Evolutionary conservation across 2,329 filamentous ascomycete species (phyloP).

Genomic region (Harringtonia lauricola): DNA sequence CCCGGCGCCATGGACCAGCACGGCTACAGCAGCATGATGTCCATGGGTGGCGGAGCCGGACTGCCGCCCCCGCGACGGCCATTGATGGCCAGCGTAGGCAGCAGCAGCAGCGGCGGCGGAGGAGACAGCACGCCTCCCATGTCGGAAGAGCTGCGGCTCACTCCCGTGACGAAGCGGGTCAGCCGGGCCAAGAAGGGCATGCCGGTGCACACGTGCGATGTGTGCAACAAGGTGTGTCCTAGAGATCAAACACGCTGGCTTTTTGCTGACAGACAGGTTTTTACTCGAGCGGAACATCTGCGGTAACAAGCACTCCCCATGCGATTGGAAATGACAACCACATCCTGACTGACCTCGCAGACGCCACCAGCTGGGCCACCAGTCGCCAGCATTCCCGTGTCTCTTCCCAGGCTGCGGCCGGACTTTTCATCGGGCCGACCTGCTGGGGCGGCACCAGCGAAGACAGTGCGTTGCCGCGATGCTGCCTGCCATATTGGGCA

Average conservation of each 20-base stretch:
- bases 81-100: neutral
- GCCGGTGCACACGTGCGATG: conserved; percentile 9
- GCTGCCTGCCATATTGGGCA: neutral
- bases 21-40: neutral
- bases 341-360: conserved; percentile 3
- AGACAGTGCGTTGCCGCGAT: conserved; percentile 31
- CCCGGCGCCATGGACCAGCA: neutral
- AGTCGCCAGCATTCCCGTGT: conserved; percentile 36
- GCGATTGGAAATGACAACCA: neutral
- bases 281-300: conserved; percentile 8
- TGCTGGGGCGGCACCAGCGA: conserved; percentile 45
- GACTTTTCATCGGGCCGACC: conserved; percentile 46
- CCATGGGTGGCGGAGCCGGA: neutral
- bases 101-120: neutral
- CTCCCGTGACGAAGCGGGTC: conserved; percentile 5
- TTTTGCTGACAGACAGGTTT: conserved; percentile 16
- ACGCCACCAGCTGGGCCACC: conserved; percentile 20
- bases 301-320: conserved; percentile 12
- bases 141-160: neutral
- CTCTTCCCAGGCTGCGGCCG: conserved; percentile 41
- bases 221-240: conserved; percentile 8
- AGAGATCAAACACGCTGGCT: too few relatives aligned
- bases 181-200: conserved; percentile 11
- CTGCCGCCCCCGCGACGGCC: neutral
- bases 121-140: neutral